Evolutionary conservation across 2,329 filamentous ascomycete genomes (phyloP), one percentile per base, ranked within the genome.

Genomic region (Pseudogymnoascus sp.): DNA sequence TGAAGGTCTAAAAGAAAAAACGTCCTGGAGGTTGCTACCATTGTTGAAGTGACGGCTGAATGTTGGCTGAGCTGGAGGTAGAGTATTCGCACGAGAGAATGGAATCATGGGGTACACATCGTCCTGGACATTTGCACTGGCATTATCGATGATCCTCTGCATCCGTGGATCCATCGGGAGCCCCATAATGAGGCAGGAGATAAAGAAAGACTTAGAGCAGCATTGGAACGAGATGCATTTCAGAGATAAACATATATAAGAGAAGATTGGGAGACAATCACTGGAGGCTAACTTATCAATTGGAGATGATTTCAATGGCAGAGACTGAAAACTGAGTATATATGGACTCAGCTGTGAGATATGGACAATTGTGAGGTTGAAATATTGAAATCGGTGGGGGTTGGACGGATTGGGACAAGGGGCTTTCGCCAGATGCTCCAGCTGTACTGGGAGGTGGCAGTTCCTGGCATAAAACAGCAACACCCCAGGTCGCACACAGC

Each of bases 111-210:
- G 51, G 6, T 57, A 61, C 14, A 25, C 34, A 25, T 61, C 60
- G 41, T 61, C 39, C 6, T 61, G 11, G 16, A 41, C 19, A 28
- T 43, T 41, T 39, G 19, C 16, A 43, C 60, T 64, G n/a, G 67
- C 64, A 70, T 70, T 63, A n/a, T 65, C 64, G 61, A 68, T 57
- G 48, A 70, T 69, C 8, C 66, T 67, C 60, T 72, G 70, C 21
- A 69, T 60, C 62, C 67, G 63, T 60, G 65, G 65, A 66, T 73
- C 68, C 61, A 70, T 71, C 54, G 69, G 69, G 39, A 68, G 68
- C 43, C 66, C 68, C 57, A 66, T 70, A 65, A 34, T 36, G 51
- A 57, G 25, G 28, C 10, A 57, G 16, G 16, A 21, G 28, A 36
- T 28, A 21, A 19, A 21, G 8, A 6, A 34, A 57, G n/a, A 34